Evolutionary conservation across 192 early-diverging fungal genomes (phyloP).

Genomic region (Entophlyctis luteolus): DNA sequence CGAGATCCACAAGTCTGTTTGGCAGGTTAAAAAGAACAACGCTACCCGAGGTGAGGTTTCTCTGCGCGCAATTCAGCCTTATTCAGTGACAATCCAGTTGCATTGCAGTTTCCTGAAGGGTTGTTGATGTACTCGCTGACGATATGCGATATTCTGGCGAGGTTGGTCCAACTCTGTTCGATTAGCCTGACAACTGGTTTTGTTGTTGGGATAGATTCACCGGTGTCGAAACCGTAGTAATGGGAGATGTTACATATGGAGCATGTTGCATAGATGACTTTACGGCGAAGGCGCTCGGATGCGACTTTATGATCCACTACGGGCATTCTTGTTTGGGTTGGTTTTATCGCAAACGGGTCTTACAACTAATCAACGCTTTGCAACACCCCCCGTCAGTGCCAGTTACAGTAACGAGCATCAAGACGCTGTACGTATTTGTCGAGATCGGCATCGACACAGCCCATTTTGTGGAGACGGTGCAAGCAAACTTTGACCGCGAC

Average conservation of each 20-base stretch:
- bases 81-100: slow-evolving; percentile 69
- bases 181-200: neutral
- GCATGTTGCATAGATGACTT: slow-evolving; percentile 99
- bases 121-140: slow-evolving; percentile 89
- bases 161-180: slow-evolving; percentile 30
- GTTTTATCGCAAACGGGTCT: neutral
- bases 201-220: slow-evolving; percentile 52
- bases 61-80: no score
- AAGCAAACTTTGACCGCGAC: slow-evolving; percentile 77
- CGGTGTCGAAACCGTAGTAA: slow-evolving; percentile 85
- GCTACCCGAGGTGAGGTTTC: slow-evolving; percentile 64
- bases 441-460: slow-evolving; percentile 92
- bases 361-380: neutral
- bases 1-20: slow-evolving; percentile 96
- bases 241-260: slow-evolving; percentile 99
- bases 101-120: slow-evolving; percentile 96
- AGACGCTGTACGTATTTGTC: slow-evolving; percentile 97
- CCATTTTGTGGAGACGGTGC: slow-evolving; percentile 89
- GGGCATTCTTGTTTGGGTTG: slow-evolving; percentile 90
- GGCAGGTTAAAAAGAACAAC: slow-evolving; percentile 71
- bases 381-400: slow-evolving; percentile 60
- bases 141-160: slow-evolving; percentile 89
- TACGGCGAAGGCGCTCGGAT: slow-evolving; percentile 83
- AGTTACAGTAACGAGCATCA: slow-evolving; percentile 88
- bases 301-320: slow-evolving; percentile 98